phyloP scores from a whole-genome alignment of 805 yeast genomes.

The Starmerella stigmatis region DNA sequence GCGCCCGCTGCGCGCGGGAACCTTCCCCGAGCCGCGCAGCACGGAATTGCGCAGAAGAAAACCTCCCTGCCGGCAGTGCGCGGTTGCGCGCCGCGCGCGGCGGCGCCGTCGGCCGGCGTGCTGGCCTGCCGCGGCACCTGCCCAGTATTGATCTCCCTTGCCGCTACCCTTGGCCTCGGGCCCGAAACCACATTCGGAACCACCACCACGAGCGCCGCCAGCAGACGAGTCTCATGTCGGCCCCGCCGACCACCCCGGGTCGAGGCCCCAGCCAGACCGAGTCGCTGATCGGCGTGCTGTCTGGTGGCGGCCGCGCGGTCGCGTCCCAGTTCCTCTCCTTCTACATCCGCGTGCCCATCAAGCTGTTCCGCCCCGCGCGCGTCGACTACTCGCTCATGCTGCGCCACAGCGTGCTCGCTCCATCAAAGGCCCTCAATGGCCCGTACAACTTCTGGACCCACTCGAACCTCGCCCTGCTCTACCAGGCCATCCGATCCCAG shows the following conservation, averaged over 20 bases:
- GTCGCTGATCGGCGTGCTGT: constrained; percentile 55
- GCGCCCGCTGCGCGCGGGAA: no score
- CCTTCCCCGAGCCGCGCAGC: no score
- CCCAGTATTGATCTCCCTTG: not conserved
- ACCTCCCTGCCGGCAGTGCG: no score
- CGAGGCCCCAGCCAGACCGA: constrained; percentile 23
- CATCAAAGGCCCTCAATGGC: constrained; percentile 8
- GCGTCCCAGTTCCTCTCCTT: constrained; percentile 68
- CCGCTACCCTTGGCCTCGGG: not conserved
- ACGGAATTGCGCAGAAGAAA: no score
- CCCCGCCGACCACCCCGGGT: constrained; percentile 12
- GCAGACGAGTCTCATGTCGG: constrained; percentile 12
- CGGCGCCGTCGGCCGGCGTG: no score
- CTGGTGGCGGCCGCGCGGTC: constrained; percentile 79
- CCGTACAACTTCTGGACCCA: constrained; percentile 49
- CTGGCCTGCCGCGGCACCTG: no score
- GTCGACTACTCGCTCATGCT: constrained; percentile 59
- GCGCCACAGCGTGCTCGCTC: constrained; percentile 21
- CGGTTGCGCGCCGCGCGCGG: no score
- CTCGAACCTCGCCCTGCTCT: constrained; percentile 64
- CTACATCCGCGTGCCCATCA: constrained; percentile 71
- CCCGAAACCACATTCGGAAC: not conserved
- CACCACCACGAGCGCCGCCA: not conserved
- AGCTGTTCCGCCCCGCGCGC: constrained; percentile 80
- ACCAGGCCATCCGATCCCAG: constrained; percentile 57